A percentile compares a stretch with the other conserved stretches of the same genome.
Evolutionary conservation across 768 basidiomycete genomes (phyloP).

Genomic region (Omphalotus guepiniiformis): DNA sequence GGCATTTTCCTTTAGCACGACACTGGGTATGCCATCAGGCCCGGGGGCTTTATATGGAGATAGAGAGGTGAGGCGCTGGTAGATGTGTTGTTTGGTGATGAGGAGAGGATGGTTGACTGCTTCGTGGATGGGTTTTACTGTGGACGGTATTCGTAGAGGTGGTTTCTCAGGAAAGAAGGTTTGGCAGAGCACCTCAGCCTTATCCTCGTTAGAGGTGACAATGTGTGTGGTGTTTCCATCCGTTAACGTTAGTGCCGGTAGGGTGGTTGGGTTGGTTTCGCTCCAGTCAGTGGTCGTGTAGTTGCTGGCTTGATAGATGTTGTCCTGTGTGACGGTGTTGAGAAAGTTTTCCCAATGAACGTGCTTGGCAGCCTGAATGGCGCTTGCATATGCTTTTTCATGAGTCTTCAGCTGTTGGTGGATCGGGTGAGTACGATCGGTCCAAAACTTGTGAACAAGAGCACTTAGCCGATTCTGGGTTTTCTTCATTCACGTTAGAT

Average conservation of each 20-base stretch:
- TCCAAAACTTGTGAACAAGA: neutral
- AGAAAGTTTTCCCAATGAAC: slow-evolving; percentile 22
- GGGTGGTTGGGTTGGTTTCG: too few species aligned
- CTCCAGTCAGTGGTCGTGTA: slow-evolving; percentile 9
- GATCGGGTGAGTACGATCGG: neutral
- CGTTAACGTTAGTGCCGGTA: too few species aligned
- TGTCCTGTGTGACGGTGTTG: slow-evolving; percentile 7
- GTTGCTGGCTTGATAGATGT: slow-evolving; percentile 14
- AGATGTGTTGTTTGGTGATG: too few species aligned
- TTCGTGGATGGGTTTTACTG: slow-evolving; percentile 20
- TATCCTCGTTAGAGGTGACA: too few species aligned
- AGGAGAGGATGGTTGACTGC: slow-evolving; percentile 6
- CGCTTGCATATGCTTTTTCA: neutral
- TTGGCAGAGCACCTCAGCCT: too few species aligned
- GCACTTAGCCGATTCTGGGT: neutral
- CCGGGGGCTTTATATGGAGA: too few species aligned
- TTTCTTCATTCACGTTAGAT: neutral
- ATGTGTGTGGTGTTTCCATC: neutral
- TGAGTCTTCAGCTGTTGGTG: neutral
- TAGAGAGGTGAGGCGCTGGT: too few species aligned
- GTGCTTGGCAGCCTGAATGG: slow-evolving; percentile 13
- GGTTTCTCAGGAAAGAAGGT: too few species aligned
- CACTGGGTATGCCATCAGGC: too few species aligned
- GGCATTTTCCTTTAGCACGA: too few species aligned
- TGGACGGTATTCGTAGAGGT: too few species aligned